These are phyloP conservation scores for Hyphodiscus sp. DNA, from an alignment of 2,329 filamentous ascomycete genomes.

Conservation along the genomic window DNA sequence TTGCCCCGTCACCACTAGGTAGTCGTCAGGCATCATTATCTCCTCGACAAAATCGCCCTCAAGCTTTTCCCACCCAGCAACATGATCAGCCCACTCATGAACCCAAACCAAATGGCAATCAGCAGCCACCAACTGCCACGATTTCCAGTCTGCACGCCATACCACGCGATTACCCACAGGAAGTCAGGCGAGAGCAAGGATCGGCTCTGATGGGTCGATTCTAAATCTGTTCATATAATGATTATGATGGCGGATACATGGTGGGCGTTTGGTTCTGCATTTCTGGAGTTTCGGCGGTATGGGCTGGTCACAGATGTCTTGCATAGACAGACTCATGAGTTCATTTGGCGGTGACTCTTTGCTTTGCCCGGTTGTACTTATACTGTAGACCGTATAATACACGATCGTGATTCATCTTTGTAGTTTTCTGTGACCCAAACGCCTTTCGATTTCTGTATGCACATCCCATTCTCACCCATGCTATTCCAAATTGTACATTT, in stretches of 20 bases:
- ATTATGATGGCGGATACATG: slow-evolving; percentile 23
- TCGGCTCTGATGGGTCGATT: slow-evolving; percentile 22
- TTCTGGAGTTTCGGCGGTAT: slow-evolving; percentile 12
- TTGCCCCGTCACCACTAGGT: slow-evolving; percentile 28
- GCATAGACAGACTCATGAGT: slow-evolving; percentile 18
- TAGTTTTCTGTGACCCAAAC: background rate
- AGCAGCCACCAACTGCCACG: slow-evolving; percentile 15
- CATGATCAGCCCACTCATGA: slow-evolving; percentile 8
- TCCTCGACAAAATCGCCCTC: slow-evolving; percentile 23
- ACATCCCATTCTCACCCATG: too few relatives aligned
- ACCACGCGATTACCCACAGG: slow-evolving; percentile 21
- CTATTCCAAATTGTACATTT: background rate
- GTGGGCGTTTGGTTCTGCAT: slow-evolving; percentile 19
- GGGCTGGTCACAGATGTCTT: slow-evolving; percentile 5
- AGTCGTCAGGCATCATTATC: slow-evolving; percentile 29
- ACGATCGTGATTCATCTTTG: background rate
- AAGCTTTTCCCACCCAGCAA: slow-evolving; percentile 12
- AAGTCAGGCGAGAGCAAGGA: slow-evolving; percentile 19
- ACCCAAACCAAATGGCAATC: slow-evolving; percentile 16
- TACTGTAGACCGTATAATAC: slow-evolving; percentile 19
- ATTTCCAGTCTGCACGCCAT: background rate
- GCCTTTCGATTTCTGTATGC: background rate
- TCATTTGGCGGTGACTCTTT: slow-evolving; percentile 11
- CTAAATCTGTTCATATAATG: slow-evolving; percentile 17
- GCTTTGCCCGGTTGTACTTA: slow-evolving; percentile 18